Conservation (phyloP, 306 rosid species). For the Prinsepia uniflora region DNA sequence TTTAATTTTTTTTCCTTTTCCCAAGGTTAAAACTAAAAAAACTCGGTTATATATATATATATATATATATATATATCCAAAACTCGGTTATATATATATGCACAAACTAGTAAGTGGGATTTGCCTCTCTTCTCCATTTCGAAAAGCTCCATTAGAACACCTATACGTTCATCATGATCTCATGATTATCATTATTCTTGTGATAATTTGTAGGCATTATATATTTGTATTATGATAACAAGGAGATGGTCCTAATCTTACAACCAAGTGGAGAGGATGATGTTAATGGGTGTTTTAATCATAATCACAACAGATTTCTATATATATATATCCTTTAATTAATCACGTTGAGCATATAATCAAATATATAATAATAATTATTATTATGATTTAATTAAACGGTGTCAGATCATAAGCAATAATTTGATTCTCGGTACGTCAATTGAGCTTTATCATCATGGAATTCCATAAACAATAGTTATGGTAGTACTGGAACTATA, state of each 20-base stretch:
- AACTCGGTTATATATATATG: too few species aligned
- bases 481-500: not conserved
- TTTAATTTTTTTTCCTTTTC: too few species aligned
- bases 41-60: too few species aligned
- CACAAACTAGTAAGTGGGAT: not conserved
- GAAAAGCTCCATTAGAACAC: not conserved
- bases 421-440: too few species aligned
- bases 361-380: too few species aligned
- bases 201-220: not conserved
- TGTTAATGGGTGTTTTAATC: conserved; percentile 1
- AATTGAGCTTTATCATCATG: not conserved
- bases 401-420: too few species aligned
- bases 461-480: not conserved
- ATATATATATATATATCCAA: too few species aligned
- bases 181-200: not conserved
- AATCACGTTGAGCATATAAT: not conserved
- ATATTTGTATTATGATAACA: not conserved
- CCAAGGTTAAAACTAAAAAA: not conserved
- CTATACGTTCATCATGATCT: not conserved
- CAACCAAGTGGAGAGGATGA: not conserved
- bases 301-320: not conserved
- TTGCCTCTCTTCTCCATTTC: not conserved
- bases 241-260: not conserved
- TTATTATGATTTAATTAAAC: too few species aligned
- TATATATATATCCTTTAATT: not conserved